These are phyloP conservation scores for Vachellia collinsii DNA, from an alignment of 306 rosid species.

Conservation along the genomic window DNA sequence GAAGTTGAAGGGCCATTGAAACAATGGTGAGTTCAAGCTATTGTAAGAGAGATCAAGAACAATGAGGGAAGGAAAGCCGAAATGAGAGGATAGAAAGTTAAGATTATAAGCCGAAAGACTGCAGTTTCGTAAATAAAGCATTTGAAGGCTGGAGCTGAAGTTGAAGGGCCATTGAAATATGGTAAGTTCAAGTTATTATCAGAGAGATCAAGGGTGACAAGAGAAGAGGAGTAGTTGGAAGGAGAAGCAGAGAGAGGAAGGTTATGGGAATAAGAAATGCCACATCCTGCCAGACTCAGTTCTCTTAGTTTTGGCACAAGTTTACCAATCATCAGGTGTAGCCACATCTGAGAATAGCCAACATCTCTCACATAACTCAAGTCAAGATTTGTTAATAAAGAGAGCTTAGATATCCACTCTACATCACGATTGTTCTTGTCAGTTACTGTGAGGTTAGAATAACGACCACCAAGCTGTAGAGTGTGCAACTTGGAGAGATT, in stretches of 20 bases:
- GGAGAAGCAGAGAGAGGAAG: not conserved
- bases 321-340: not conserved
- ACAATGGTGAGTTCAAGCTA: not conserved
- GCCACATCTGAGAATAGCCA: not conserved
- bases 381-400: slow-evolving; percentile 2
- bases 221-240: not conserved
- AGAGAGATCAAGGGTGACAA: slow-evolving; percentile 20
- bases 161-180: not conserved
- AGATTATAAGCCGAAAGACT: not conserved
- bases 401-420: slow-evolving; percentile 15
- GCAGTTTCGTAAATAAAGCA: not conserved
- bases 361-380: not conserved
- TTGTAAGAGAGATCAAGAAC: not conserved
- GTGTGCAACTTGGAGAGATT: slow-evolving; percentile 2
- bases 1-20: not conserved
- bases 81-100: not conserved
- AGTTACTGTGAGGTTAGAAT: not conserved
- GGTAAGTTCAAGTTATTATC: not conserved
- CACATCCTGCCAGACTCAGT: not conserved
- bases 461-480: not conserved
- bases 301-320: not conserved
- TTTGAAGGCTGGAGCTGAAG: not conserved
- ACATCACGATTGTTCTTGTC: not conserved
- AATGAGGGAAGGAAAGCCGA: not conserved
- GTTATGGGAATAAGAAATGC: not conserved